phyloP scores from a whole-genome alignment of 2,329 filamentous ascomycete genomes.

The Purpureocillium lavendulum region DNA sequence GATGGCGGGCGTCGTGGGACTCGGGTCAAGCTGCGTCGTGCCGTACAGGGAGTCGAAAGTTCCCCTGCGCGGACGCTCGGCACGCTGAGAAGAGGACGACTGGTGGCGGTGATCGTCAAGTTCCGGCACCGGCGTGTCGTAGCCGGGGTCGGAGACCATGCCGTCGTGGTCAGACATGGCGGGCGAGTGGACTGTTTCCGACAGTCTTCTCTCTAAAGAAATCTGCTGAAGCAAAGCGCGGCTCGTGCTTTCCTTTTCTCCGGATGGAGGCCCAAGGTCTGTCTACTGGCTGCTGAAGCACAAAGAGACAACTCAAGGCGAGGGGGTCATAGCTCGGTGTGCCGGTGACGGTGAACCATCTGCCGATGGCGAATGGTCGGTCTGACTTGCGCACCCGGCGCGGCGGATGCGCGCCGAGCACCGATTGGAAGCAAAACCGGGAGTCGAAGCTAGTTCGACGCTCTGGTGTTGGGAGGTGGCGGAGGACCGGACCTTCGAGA shows the following conservation, averaged over 20 bases:
- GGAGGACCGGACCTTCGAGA: too few relatives aligned
- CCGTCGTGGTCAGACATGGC: conserved; percentile 63
- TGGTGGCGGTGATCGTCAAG: conserved; percentile 82
- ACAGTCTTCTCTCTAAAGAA: not conserved
- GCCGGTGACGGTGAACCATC: conserved; percentile 6
- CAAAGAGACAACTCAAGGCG: conserved; percentile 13
- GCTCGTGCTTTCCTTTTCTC: too few relatives aligned
- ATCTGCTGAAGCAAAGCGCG: too few relatives aligned
- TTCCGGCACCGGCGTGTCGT: conserved; percentile 67
- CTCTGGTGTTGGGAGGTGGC: not conserved
- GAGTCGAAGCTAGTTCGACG: conserved; percentile 4
- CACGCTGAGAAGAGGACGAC: conserved; percentile 48
- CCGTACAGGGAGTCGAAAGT: conserved; percentile 66
- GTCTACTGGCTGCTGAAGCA: not conserved
- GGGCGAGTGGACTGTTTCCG: conserved; percentile 11
- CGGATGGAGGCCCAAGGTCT: too few relatives aligned
- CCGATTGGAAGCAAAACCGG: conserved; percentile 19
- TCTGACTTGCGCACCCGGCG: conserved; percentile 20
- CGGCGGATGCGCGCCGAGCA: conserved; percentile 28
- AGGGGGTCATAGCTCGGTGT: conserved; percentile 18
- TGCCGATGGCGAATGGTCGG: conserved; percentile 4
- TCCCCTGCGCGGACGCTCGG: conserved; percentile 56
- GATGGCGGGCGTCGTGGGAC: conserved; percentile 26
- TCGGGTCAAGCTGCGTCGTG: conserved; percentile 35
- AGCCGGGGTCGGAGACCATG: conserved; percentile 50